Conservation (phyloP, 495 filamentous ascomycete genomes). For the Hyaloscypha finlandica region DNA sequence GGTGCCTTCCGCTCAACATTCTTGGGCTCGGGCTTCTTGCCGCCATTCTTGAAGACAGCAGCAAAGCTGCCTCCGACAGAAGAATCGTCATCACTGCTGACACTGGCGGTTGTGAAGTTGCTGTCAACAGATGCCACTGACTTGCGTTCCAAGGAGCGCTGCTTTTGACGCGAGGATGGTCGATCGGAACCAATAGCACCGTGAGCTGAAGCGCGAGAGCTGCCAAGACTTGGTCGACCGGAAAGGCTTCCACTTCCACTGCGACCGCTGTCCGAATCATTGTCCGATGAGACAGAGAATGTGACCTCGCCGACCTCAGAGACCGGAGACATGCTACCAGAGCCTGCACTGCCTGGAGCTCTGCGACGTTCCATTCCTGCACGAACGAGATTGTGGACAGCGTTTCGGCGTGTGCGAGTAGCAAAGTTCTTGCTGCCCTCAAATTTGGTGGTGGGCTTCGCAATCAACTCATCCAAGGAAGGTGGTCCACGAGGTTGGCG, state of each 20-base stretch:
- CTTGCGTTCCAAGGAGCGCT: slow-evolving; percentile 61
- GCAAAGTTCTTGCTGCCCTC: slow-evolving; percentile 99
- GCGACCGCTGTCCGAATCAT: slow-evolving; percentile 76
- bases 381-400: slow-evolving; percentile 86
- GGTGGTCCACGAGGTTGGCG: slow-evolving; percentile 95
- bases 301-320: slow-evolving; percentile 79
- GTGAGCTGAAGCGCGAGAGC: slow-evolving; percentile 73
- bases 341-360: slow-evolving; percentile 54
- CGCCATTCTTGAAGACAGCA: slow-evolving; percentile 57
- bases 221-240: slow-evolving; percentile 76
- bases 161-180: slow-evolving; percentile 58
- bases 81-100: slow-evolving; percentile 61
- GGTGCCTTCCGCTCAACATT: slow-evolving; percentile 76
- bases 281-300: slow-evolving; percentile 65
- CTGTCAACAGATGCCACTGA: slow-evolving; percentile 44
- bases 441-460: slow-evolving; percentile 88
- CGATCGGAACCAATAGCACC: slow-evolving; percentile 87
- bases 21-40: slow-evolving; percentile 47
- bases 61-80: slow-evolving; percentile 52
- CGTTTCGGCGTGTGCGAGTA: slow-evolving; percentile 87
- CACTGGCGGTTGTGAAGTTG: slow-evolving; percentile 59
- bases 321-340: slow-evolving; percentile 84
- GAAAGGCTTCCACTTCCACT: slow-evolving; percentile 80
- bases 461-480: slow-evolving; percentile 84
- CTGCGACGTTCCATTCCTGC: slow-evolving; percentile 86